Conservation (phyloP, 2,329 filamentous ascomycete genomes). For the Knufia fluminis region DNA sequence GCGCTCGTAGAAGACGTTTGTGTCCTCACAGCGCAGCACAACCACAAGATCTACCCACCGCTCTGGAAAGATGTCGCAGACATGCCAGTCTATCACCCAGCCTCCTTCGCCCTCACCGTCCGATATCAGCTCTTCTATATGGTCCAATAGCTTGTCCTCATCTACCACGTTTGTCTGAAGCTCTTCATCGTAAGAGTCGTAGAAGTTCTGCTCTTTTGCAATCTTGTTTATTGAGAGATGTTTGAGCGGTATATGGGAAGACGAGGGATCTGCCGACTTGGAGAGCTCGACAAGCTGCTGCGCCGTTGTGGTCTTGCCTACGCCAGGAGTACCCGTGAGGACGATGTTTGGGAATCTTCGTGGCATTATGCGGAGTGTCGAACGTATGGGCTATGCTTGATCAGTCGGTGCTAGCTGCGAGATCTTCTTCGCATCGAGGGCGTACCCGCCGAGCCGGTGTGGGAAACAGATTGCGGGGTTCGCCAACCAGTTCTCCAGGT, state of each 20-base stretch:
- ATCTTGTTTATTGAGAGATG: slow-evolving; percentile 85
- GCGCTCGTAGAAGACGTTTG: slow-evolving; percentile 73
- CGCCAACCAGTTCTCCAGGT: too few relatives aligned
- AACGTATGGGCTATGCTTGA: too few relatives aligned
- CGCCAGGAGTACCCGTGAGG: slow-evolving; percentile 88
- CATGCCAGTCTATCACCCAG: slow-evolving; percentile 94
- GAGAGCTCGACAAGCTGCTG: slow-evolving; percentile 49
- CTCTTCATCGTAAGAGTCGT: slow-evolving; percentile 80
- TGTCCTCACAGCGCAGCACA: slow-evolving; percentile 70
- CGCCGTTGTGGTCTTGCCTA: slow-evolving; percentile 90
- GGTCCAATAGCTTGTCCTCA: slow-evolving; percentile 90
- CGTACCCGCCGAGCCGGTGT: too few relatives aligned
- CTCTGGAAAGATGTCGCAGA: slow-evolving; percentile 87
- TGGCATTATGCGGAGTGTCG: too few relatives aligned
- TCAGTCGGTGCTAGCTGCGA: too few relatives aligned
- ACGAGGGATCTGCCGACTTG: slow-evolving; percentile 7
- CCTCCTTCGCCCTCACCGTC: slow-evolving; percentile 50
- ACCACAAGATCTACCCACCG: slow-evolving; percentile 94
- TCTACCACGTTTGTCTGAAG: slow-evolving; percentile 86
- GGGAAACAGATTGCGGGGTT: too few relatives aligned
- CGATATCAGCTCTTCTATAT: slow-evolving; percentile 71
- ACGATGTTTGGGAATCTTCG: slow-evolving; percentile 67
- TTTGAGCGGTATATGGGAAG: slow-evolving; percentile 54
- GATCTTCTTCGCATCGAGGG: too few relatives aligned
- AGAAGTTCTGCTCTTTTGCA: slow-evolving; percentile 78